A percentile compares a stretch with the other conserved stretches of the same genome.
phyloP scores from a whole-genome alignment of 495 filamentous ascomycete species.

The Melanomma pulvis-pyrius region DNA sequence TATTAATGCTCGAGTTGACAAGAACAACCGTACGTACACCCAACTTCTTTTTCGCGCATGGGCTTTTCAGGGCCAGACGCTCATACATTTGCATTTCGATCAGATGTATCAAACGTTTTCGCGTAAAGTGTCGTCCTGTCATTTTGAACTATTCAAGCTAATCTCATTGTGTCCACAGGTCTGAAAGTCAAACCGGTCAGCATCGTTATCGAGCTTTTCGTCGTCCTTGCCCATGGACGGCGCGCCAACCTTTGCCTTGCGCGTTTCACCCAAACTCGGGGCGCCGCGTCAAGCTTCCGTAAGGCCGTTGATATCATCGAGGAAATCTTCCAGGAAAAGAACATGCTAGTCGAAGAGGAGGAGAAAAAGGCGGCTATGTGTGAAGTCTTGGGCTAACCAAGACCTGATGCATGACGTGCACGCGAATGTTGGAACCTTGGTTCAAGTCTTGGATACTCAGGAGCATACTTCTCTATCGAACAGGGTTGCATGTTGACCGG shows the following conservation, averaged over 20 bases:
- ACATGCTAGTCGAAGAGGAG: slow-evolving; percentile 71
- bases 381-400: slow-evolving; percentile 36
- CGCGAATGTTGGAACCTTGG: neutral
- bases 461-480: slow-evolving; percentile 10
- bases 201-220: slow-evolving; percentile 82
- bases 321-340: slow-evolving; percentile 58
- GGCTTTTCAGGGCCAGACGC: slow-evolving; percentile 3
- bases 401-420: neutral
- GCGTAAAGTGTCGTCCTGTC: slow-evolving; percentile 6
- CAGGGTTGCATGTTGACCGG: slow-evolving; percentile 9
- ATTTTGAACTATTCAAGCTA: neutral
- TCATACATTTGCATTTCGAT: slow-evolving; percentile 13
- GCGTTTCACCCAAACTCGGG: slow-evolving; percentile 83
- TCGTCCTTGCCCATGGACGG: slow-evolving; percentile 75
- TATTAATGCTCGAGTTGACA: slow-evolving; percentile 73
- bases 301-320: slow-evolving; percentile 76
- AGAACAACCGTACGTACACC: slow-evolving; percentile 70
- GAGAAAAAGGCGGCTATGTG: slow-evolving; percentile 67
- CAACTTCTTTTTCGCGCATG: slow-evolving; percentile 8
- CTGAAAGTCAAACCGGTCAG: slow-evolving; percentile 75
- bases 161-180: slow-evolving; percentile 49
- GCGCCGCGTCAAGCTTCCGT: slow-evolving; percentile 82
- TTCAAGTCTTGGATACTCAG: neutral
- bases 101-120: neutral
- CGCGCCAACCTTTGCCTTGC: slow-evolving; percentile 65